These are phyloP conservation scores for Clitopilus passeckerianus DNA, from an alignment of 768 basidiomycete species.

Conservation along the genomic window DNA sequence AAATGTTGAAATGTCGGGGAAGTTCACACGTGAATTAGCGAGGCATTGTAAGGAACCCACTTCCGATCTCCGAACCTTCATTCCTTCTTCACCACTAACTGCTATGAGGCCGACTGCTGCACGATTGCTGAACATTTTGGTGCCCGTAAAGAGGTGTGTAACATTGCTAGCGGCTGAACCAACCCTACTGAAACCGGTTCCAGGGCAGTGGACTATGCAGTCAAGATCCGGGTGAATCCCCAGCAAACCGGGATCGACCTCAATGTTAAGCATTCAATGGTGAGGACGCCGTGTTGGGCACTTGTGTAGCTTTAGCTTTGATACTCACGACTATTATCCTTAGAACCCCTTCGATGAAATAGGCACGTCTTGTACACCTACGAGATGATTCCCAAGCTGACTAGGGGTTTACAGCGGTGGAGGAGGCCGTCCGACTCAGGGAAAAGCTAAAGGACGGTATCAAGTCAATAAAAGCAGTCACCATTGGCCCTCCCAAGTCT, in stretches of 20 bases:
- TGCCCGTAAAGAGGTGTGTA: slow-evolving; percentile 84
- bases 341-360: slow-evolving; percentile 99
- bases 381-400: not conserved
- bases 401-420: slow-evolving; percentile 60
- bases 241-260: slow-evolving; percentile 94
- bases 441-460: slow-evolving; percentile 74
- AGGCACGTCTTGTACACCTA: slow-evolving; percentile 41
- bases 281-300: slow-evolving; percentile 28
- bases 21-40: slow-evolving; percentile 1
- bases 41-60: slow-evolving; percentile 3
- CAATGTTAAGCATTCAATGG: slow-evolving; percentile 99
- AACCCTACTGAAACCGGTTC: not conserved
- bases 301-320: not conserved
- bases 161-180: not conserved
- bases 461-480: slow-evolving; percentile 84
- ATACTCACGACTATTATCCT: not conserved
- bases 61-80: slow-evolving; percentile 10
- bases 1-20: not conserved
- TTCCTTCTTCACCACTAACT: slow-evolving; percentile 3
- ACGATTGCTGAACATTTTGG: slow-evolving; percentile 82
- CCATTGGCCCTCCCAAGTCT: slow-evolving; percentile 92
- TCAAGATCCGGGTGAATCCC: slow-evolving; percentile 96
- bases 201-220: slow-evolving; percentile 94
- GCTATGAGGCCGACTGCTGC: slow-evolving; percentile 72
- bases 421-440: slow-evolving; percentile 94